Conservation (phyloP, 2,329 filamentous ascomycete genomes). For the Zalaria sp. region DNA sequence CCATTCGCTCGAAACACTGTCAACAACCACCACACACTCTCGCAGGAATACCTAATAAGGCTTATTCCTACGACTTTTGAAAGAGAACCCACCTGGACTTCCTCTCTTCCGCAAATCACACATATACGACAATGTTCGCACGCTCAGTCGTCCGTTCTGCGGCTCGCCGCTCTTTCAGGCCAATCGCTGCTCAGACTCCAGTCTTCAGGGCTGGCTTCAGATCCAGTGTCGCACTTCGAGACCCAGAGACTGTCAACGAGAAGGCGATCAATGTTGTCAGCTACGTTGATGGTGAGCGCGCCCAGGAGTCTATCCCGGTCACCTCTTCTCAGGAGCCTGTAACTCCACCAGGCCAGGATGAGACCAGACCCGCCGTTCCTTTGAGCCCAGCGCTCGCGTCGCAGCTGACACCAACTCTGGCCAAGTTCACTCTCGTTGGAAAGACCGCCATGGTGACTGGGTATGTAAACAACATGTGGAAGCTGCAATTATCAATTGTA, state of each 20-base stretch:
- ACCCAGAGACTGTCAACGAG: conserved; percentile 10
- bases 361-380: conserved; percentile 15
- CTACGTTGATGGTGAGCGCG: conserved; percentile 18
- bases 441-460: conserved; percentile 63
- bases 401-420: conserved; percentile 47
- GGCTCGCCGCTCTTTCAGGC: background rate
- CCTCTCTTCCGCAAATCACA: too few relatives aligned
- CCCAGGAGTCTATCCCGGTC: conserved; percentile 14
- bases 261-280: conserved; percentile 14
- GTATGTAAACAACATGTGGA: conserved; percentile 26
- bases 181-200: background rate
- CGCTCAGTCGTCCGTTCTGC: background rate
- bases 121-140: background rate
- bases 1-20: too few relatives aligned
- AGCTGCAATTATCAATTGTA: background rate
- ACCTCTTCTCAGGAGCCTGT: conserved; percentile 15
- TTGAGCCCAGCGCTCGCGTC: conserved; percentile 27
- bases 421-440: conserved; percentile 53
- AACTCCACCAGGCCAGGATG: conserved; percentile 17
- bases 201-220: background rate
- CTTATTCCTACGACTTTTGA: too few relatives aligned
- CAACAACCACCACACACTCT: too few relatives aligned
- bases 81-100: too few relatives aligned
- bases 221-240: conserved; percentile 2
- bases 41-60: too few relatives aligned